Base-by-base conservation (phyloP, 352 stramenopile species). In the Pilasporangium apinafurcum region DNA sequence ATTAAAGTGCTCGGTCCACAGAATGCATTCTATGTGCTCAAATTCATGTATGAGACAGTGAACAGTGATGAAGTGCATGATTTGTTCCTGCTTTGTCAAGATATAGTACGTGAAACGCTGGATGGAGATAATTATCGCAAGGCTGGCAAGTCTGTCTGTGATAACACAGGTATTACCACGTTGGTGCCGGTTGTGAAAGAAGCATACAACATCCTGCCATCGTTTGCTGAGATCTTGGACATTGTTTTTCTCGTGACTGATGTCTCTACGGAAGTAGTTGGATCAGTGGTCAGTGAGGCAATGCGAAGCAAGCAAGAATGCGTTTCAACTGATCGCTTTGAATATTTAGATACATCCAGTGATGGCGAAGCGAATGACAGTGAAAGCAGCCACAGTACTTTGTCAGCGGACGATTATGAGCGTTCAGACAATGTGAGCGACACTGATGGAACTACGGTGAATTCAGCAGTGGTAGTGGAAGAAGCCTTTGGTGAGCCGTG, bases 51-150 rank as follows among this genome's bases (percentile, higher is more conserved):
- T 55, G 70, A 90, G 56, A 75, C 66, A 0, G 56, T 86, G 21
- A 86, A 86, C 51, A 88, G 75, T 27, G 78, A 90, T 34, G 78
- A 86, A 57, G 56, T 65, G 5, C 64, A 83, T 44, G 78, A 90
- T 37, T 52, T 62, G 9, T 81, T 90, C 29, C 42, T 87, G 41
- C 32, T 88, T 10, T 86, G 70, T 44, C 62, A 75, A 20, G 78
- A 90, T 35, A 28, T 90, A 17, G 36, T 75, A 24, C 54, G 79
- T 16, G 75, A 90, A 40, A 77, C 66, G 8, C 37, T 85, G 8
- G 59, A 87, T 52, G 44, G 46, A 14, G 56, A 86, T 18, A 90
- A 90, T 55, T 87, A 87, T 50, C 63, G 61, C 5, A 54, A 55
- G 4, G 61, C 62, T 8, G 68, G 72, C 31, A 50, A 44, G n/a